phyloP scores from a whole-genome alignment of 2,329 filamentous ascomycete genomes.

The Colletotrichum cereale region DNA sequence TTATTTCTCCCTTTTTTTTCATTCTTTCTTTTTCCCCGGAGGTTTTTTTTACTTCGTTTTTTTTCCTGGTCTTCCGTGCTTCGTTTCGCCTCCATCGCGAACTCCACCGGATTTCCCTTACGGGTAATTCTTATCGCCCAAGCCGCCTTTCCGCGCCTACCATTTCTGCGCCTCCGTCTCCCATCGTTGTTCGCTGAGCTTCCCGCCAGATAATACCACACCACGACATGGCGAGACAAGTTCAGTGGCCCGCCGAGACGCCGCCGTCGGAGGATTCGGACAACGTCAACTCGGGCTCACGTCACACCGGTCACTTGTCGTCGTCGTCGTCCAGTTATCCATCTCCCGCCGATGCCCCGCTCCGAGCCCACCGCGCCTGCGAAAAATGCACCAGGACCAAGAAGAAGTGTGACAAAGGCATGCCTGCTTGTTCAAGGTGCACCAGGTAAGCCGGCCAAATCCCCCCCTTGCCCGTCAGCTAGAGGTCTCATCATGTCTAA shows the following conservation, averaged over 20 bases:
- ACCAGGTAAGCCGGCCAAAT: constrained; percentile 45
- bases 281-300: constrained; percentile 31
- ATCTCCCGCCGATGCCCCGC: constrained; percentile 36
- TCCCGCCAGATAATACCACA: not conserved
- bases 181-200: not conserved
- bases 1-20: not conserved
- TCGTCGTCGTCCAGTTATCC: constrained; percentile 30
- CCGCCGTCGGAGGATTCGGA: constrained; percentile 38
- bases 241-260: constrained; percentile 35
- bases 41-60: not conserved
- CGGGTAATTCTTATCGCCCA: not conserved
- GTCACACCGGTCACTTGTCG: constrained; percentile 25
- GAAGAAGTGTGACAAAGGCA: constrained; percentile 55
- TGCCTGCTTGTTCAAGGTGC: constrained; percentile 52
- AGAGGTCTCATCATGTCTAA: not conserved
- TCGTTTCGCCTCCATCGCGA: not conserved
- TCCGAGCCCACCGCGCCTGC: constrained; percentile 52
- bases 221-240: constrained; percentile 29
- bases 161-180: not conserved
- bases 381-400: constrained; percentile 55
- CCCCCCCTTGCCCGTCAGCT: not conserved
- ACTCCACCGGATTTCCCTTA: not conserved
- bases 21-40: not conserved
- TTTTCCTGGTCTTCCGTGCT: not conserved
- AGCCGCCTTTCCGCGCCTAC: not conserved